Evolutionary conservation across 148 eudicot species (phyloP).

Genomic region (Diospyros lotus): DNA sequence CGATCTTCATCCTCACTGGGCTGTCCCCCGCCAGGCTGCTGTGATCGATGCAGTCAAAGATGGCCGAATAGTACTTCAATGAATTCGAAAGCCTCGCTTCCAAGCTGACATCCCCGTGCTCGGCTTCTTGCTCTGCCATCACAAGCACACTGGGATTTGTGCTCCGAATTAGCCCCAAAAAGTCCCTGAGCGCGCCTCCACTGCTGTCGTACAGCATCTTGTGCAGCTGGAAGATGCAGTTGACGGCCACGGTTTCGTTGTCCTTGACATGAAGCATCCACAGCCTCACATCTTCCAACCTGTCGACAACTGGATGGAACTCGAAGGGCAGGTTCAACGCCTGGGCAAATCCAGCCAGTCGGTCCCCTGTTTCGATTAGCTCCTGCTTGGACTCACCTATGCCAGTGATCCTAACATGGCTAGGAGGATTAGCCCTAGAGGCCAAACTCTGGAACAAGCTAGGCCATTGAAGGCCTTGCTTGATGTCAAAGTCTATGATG

Average conservation of each 20-base stretch:
- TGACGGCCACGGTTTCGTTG: constrained; percentile 70
- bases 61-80: constrained; percentile 66
- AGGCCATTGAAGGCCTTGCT: constrained; percentile 98
- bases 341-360: constrained; percentile 65
- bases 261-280: constrained; percentile 99
- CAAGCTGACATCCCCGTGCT: constrained; percentile 49
- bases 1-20: constrained; percentile 54
- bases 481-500: constrained; percentile 82
- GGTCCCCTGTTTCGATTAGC: constrained; percentile 75
- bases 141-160: constrained; percentile 55
- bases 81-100: constrained; percentile 62
- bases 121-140: constrained; percentile 84
- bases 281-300: constrained; percentile 81
- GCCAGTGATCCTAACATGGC: constrained; percentile 88
- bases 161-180: constrained; percentile 75
- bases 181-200: constrained; percentile 55
- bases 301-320: constrained; percentile 89
- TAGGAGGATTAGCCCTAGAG: constrained; percentile 55
- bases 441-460: constrained; percentile 81
- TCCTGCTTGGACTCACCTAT: constrained; percentile 89
- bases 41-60: constrained; percentile 61
- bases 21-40: constrained; percentile 51
- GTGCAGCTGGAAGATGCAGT: constrained; percentile 73
- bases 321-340: constrained; percentile 67
- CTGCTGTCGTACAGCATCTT: constrained; percentile 64